Base-by-base conservation (phyloP, 2,329 filamentous ascomycete species). In the Penicillium sp. region DNA sequence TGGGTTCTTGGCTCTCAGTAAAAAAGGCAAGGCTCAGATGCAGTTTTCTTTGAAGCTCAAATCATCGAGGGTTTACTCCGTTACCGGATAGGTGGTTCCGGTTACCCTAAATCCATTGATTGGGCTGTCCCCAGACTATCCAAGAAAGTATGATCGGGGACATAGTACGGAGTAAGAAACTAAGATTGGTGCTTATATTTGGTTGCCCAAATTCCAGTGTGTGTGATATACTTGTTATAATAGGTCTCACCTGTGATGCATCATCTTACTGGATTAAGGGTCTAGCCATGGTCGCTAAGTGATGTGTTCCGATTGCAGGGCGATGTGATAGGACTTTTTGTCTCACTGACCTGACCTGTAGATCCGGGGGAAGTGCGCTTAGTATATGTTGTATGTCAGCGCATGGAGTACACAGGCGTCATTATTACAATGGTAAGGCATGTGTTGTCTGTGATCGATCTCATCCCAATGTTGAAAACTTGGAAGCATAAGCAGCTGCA, bases 241-340 rank as follows among this genome's bases (percentile, higher is more conserved):
- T 43, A 29, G 27, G 54, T 57, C 43, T 48, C 37, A 54, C 42
- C 33, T 29, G 23, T 48, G 57, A 59, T 67, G 57, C 53, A 63
- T 63, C 58, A 63, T 62, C 58, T 61, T 37, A 67, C 63, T 67
- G 65, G 63, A 21, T 41, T 19, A 23, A n/a, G 21, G 35, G 4
- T n/a, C 50, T 57, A 61, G 58, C 60, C 57, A 57, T 62, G 17
- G 58, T 65, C 60, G 62, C 62, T 40, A 66, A 62, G 58, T 62
- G 62, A 64, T 66, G 60, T 65, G 62, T 63, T 64, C 52, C 53
- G 55, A 64, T 60, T 67, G 60, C 63, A 65, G 50, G 53, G 41
- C 37, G 50, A 59, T 67, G 62, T 67, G 64, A 67, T 64, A 58
- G 58, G 42, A 42, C 56, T 33, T 40, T 37, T 57, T 15, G 50